These are phyloP conservation scores for Eimeria zaria DNA, from an alignment of 169 alveolate species.

Conservation along the genomic window DNA sequence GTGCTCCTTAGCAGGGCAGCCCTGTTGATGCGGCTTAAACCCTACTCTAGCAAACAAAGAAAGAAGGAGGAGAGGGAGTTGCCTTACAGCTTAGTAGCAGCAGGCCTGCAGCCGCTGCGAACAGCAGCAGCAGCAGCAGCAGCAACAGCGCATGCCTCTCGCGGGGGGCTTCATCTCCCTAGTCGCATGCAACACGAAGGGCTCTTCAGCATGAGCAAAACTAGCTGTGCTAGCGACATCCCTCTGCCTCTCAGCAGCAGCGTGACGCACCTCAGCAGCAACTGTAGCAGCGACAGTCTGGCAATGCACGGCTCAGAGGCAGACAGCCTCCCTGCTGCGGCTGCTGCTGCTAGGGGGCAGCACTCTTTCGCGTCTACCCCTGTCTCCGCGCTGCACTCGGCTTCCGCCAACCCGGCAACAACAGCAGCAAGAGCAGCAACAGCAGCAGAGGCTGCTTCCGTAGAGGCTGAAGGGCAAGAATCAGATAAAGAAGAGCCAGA, in stretches of 20 bases:
- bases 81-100: constrained; percentile 28
- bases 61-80: background rate
- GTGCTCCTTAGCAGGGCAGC: constrained; percentile 62
- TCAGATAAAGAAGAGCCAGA: constrained; percentile 40
- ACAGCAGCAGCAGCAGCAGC: constrained; percentile 60
- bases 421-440: constrained; percentile 28
- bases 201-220: constrained; percentile 28
- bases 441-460: constrained; percentile 53
- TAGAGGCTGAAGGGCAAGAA: background rate
- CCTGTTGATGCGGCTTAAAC: constrained; percentile 8
- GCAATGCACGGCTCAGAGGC: constrained; percentile 1
- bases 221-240: constrained; percentile 16
- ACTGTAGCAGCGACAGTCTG: constrained; percentile 62
- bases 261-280: constrained; percentile 47
- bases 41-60: background rate
- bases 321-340: constrained; percentile 8
- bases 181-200: constrained; percentile 4
- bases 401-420: background rate
- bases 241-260: constrained; percentile 25
- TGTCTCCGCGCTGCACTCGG: background rate
- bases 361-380: constrained; percentile 24
- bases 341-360: constrained; percentile 24
- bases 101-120: constrained; percentile 17
- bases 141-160: background rate
- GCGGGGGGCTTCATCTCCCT: constrained; percentile 34